These are phyloP conservation scores for Populus hybrid DNA, from an alignment of 441 rosid genomes.

Conservation along the genomic window DNA sequence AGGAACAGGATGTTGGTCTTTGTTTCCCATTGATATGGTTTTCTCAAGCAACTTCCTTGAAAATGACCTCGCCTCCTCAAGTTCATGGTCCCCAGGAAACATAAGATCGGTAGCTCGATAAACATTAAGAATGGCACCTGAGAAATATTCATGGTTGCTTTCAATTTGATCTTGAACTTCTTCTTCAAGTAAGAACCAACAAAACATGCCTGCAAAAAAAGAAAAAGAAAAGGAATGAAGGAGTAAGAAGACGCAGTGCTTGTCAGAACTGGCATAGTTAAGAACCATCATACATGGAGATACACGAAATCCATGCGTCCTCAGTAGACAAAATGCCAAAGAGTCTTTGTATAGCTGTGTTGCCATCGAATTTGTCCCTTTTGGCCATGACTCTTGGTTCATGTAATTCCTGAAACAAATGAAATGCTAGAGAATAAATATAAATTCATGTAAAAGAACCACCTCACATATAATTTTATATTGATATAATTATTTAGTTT, in stretches of 20 bases:
- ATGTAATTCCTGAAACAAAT: constrained; percentile 29
- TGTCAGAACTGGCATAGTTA: neutral
- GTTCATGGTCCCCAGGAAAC: constrained; percentile 43
- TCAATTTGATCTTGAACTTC: constrained; percentile 27
- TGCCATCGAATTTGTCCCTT: constrained; percentile 11
- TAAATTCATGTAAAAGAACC: too few species aligned
- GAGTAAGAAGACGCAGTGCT: neutral
- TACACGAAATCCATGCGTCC: constrained; percentile 44
- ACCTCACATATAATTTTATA: too few species aligned
- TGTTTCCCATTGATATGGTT: neutral
- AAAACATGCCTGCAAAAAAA: constrained; percentile 39
- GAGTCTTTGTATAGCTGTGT: constrained; percentile 42
- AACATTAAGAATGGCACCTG: constrained; percentile 39
- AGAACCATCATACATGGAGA: constrained; percentile 40
- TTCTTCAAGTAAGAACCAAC: constrained; percentile 51
- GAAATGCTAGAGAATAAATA: neutral
- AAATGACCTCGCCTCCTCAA: constrained; percentile 43
- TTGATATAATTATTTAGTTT: too few species aligned
- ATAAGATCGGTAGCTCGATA: constrained; percentile 56
- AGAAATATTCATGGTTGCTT: constrained; percentile 28
- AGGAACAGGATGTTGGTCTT: neutral
- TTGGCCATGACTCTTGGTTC: constrained; percentile 12
- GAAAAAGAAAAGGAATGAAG: neutral
- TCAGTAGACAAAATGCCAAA: constrained; percentile 48
- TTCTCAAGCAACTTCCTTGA: constrained; percentile 39